Evolutionary conservation across 257 asterid genomes (phyloP).

Genomic region (Prunella vulgaris): DNA sequence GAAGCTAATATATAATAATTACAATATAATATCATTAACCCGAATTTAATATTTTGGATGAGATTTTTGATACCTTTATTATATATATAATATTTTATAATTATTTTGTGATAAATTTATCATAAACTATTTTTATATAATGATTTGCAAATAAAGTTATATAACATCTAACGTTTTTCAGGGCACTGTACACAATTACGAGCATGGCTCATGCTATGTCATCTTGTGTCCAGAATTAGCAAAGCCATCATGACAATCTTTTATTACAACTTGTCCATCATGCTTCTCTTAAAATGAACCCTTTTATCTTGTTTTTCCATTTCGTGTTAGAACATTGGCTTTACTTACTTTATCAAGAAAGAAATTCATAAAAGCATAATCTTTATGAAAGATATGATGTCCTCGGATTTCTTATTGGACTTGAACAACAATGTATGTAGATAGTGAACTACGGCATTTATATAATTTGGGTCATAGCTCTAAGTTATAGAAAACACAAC

Average conservation of each 20-base stretch:
- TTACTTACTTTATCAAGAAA: slow-evolving; percentile 20
- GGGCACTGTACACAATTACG: background rate
- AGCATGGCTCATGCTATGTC: slow-evolving; percentile 4
- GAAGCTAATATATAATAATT: too few relatives aligned
- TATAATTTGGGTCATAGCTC: too few relatives aligned
- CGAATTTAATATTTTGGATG: too few relatives aligned
- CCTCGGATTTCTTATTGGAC: background rate
- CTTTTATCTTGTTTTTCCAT: background rate
- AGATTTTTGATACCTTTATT: too few relatives aligned
- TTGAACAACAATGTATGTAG: background rate
- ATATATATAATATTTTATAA: too few relatives aligned
- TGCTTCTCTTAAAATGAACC: slow-evolving; percentile 22
- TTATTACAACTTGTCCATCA: slow-evolving; percentile 17
- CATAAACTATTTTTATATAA: too few relatives aligned
- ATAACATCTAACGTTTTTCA: background rate
- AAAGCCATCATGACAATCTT: slow-evolving; percentile 11
- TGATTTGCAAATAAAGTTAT: too few relatives aligned
- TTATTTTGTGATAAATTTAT: too few relatives aligned
- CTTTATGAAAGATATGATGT: background rate
- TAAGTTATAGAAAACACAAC: too few relatives aligned
- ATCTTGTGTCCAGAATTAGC: slow-evolving; percentile 4
- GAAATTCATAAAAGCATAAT: background rate
- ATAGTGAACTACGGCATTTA: background rate
- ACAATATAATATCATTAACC: too few relatives aligned
- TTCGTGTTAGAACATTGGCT: background rate